Percentiles rank a stretch among this genome's conserved stretches.
phyloP scores from a whole-genome alignment of 805 yeast species.

The Kuraishia piskuri region DNA sequence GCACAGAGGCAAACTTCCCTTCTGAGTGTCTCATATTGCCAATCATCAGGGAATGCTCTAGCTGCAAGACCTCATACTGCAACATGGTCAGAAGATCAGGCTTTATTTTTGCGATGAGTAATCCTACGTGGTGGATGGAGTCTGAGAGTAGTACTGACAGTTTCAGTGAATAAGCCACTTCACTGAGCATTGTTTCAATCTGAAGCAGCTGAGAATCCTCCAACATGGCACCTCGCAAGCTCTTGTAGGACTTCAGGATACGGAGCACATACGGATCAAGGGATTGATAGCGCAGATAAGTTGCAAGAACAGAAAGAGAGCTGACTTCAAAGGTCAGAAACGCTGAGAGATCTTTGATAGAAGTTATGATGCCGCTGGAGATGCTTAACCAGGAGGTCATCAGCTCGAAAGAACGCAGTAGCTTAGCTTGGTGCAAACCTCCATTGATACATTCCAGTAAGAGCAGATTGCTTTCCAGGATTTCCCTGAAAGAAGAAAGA shows the following conservation, averaged over 20 bases:
- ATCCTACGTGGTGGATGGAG: neutral
- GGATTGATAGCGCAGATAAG: neutral
- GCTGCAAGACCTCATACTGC: slow-evolving; percentile 22
- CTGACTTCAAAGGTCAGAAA: neutral
- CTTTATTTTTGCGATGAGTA: neutral
- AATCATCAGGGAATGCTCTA: slow-evolving; percentile 18
- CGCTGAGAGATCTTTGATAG: too few relatives aligned
- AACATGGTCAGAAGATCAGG: slow-evolving; percentile 3
- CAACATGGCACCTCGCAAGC: neutral
- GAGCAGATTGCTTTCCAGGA: slow-evolving; percentile 2
- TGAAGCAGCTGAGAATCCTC: neutral
- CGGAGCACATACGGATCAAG: neutral
- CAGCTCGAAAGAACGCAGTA: neutral
- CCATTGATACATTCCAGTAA: slow-evolving; percentile 11
- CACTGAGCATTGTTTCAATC: neutral
- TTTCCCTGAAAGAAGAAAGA: neutral
- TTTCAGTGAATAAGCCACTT: neutral
- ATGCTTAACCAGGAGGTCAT: slow-evolving; percentile 7
- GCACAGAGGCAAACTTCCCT: slow-evolving; percentile 17
- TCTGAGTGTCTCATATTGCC: slow-evolving; percentile 14
- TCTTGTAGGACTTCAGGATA: neutral
- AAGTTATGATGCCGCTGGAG: neutral
- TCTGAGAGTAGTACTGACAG: neutral
- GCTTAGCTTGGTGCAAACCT: neutral
- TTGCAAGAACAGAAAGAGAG: neutral